Evolutionary conservation across 2,329 filamentous ascomycete genomes (phyloP), one percentile per base, ranked within the genome.

Genomic region (Stagonosporopsis chrysanthemi): DNA sequence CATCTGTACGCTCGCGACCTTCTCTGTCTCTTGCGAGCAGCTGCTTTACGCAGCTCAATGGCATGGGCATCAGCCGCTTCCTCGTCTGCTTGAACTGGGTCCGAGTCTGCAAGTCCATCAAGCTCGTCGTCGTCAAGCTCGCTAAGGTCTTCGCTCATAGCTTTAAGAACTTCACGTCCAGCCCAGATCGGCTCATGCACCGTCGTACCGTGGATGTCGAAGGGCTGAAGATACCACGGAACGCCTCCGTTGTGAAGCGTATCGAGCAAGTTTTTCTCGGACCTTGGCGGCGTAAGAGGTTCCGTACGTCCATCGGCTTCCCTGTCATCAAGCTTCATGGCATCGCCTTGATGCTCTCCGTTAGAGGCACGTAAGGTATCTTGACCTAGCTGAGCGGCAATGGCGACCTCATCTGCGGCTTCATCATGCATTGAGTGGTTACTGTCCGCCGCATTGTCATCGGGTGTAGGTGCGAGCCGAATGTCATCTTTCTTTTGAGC

Each of bases 61-160:
- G 67, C 68, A 29, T 60, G 64, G 9, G 65, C 56, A 39, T 66
- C 71, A 11, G 67, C 63, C 28, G 60, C 62, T 6, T 62, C 65
- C 5, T 71, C 72, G n/a, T 55, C 52, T 23, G 69, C 68, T 15
- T 65, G 60, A 11, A 71, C 31, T 35, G 72, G 68, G 46, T 75
- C 74, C 7, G 71, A 66, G 44, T 71, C 73, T 33, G 74, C 75
- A 24, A 77, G 67, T 17, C 89, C 91, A 68, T 90, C 88, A 56
- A 97, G 81, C 77, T 94, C 91, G 48, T 96, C 92, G 63, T 97
- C 93, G 67, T 96, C 93, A 73, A 97, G 87, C 71, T 97, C 94
- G 54, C 90, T 96, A 22, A 97, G 82, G 66, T 94, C 91, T 75
- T 97, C 93, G 68, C 91, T 96, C 76, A 94, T 87, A 14, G 83